phyloP scores from a whole-genome alignment of 768 basidiomycete species.

The Xanthoconium purpureum region DNA sequence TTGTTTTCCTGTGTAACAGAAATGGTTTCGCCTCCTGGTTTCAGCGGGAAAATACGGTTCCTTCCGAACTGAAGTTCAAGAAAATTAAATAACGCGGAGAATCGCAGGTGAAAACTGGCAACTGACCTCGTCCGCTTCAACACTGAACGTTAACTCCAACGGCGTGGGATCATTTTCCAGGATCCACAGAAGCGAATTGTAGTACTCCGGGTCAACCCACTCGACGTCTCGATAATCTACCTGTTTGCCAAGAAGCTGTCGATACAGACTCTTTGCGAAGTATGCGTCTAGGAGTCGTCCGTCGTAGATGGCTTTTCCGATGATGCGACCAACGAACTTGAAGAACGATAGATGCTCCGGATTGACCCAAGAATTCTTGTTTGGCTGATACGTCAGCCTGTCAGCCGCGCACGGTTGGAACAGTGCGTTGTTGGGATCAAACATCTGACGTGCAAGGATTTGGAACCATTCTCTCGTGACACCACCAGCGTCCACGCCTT shows the following conservation, averaged over 20 bases:
- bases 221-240: constrained; percentile 97
- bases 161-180: constrained; percentile 89
- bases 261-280: constrained; percentile 94
- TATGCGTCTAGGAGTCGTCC: constrained; percentile 95
- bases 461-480: constrained; percentile 99
- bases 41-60: constrained; percentile 83
- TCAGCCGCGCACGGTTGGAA: constrained; percentile 99
- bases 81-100: neutral
- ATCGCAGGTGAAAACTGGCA: neutral
- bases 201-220: constrained; percentile 98
- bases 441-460: constrained; percentile 96
- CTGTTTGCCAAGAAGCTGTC: constrained; percentile 89
- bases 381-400: constrained; percentile 92
- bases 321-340: constrained; percentile 97
- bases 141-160: constrained; percentile 89
- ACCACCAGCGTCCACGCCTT: constrained; percentile 97
- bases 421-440: constrained; percentile 96
- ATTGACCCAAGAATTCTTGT: constrained; percentile 91
- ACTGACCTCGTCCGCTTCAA: constrained; percentile 86
- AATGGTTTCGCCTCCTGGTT: constrained; percentile 77
- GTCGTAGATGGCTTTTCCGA: constrained; percentile 97
- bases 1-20: constrained; percentile 96
- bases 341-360: constrained; percentile 96
- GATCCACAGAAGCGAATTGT: constrained; percentile 98
- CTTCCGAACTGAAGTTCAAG: constrained; percentile 71